phyloP scores from a whole-genome alignment of 441 rosid species.

The Corymbia calophylla region DNA sequence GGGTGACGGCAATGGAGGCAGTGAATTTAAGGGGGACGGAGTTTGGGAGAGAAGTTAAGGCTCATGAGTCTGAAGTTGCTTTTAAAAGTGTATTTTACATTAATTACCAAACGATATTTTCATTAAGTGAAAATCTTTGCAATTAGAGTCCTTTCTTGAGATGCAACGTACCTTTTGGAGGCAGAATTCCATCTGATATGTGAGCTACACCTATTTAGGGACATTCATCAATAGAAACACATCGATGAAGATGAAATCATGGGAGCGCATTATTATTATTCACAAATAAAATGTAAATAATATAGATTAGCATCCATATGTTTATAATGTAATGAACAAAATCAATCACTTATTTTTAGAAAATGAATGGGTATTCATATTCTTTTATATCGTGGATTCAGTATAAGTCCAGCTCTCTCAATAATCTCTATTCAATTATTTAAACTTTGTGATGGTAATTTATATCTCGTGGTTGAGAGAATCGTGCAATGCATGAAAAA shows the following conservation, averaged over 20 bases:
- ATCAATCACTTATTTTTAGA: not conserved
- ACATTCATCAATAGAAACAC: not conserved
- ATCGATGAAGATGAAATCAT: not conserved
- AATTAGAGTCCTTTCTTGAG: not conserved
- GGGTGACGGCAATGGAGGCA: slow-evolving; percentile 27
- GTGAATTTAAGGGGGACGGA: slow-evolving; percentile 60
- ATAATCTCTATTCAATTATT: not conserved
- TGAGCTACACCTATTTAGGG: not conserved
- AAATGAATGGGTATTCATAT: not conserved
- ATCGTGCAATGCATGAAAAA: not conserved
- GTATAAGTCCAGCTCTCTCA: not conserved
- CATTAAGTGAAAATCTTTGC: not conserved
- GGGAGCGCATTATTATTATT: not conserved
- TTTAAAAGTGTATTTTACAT: not conserved
- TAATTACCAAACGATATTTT: not conserved
- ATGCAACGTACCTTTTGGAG: not conserved
- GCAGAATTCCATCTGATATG: not conserved
- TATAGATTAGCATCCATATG: not conserved
- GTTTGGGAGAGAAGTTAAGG: slow-evolving; percentile 55
- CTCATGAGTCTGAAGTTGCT: slow-evolving; percentile 38
- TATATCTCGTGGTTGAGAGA: not conserved
- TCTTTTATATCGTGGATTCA: not conserved
- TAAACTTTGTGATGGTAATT: not conserved
- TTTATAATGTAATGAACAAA: not conserved
- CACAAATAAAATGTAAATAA: not conserved